Evolutionary conservation across 2,329 filamentous ascomycete species (phyloP).

Genomic region (Neocucurbitaria cava): DNA sequence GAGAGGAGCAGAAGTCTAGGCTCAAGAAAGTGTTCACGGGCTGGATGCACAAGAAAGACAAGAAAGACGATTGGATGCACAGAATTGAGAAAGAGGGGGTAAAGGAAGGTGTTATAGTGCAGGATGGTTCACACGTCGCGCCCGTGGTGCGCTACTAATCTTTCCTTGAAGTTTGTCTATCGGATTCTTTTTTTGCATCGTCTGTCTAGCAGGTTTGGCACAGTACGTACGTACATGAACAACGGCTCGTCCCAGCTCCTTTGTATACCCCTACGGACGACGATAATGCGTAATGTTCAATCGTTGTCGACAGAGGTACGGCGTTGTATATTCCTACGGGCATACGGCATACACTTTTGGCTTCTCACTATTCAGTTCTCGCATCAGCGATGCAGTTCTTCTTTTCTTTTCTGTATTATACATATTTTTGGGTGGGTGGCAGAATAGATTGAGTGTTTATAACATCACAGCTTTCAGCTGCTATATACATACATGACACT

Average conservation of each 20-base stretch:
- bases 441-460: background rate
- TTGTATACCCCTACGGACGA: constrained; percentile 9
- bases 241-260: background rate
- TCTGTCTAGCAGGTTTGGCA: background rate
- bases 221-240: constrained; percentile 3
- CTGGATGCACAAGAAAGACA: constrained; percentile 48
- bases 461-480: background rate
- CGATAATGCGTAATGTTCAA: constrained; percentile 22
- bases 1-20: constrained; percentile 40
- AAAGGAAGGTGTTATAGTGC: constrained; percentile 48
- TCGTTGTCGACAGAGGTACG: background rate
- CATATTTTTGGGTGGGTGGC: background rate
- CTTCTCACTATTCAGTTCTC: background rate
- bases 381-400: background rate
- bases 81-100: constrained; percentile 50
- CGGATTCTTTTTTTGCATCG: background rate
- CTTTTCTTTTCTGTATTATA: background rate
- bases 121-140: constrained; percentile 34
- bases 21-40: constrained; percentile 45
- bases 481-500: background rate
- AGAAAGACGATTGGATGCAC: constrained; percentile 52
- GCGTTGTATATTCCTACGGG: constrained; percentile 1
- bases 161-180: no score
- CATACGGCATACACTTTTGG: background rate
- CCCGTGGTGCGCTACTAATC: constrained; percentile 46